Percentiles rank a stretch among this genome's conserved stretches.
Evolutionary conservation across 2,329 filamentous ascomycete species (phyloP).

Genomic region (Colletotrichum cuscutae): DNA sequence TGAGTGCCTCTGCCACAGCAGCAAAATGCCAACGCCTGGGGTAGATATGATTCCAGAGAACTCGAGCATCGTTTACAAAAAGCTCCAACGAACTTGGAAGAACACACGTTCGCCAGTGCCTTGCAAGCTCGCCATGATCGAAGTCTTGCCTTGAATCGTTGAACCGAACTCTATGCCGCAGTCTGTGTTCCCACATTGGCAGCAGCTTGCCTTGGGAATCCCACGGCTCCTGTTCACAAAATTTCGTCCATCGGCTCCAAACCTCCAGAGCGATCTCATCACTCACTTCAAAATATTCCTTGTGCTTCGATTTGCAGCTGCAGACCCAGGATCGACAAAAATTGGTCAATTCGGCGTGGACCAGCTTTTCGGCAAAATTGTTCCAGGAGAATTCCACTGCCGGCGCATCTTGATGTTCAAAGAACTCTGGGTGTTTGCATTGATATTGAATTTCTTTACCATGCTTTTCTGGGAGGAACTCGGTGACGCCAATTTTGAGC

Average conservation of each 20-base stretch:
- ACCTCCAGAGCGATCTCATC: constrained; percentile 7
- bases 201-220: not conserved
- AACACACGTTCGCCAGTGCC: not conserved
- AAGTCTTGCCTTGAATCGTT: not conserved
- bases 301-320: not conserved
- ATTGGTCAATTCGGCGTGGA: constrained; percentile 6
- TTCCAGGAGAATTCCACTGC: not conserved
- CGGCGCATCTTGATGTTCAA: not conserved
- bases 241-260: constrained; percentile 3
- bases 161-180: not conserved
- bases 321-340: not conserved
- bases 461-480: not conserved
- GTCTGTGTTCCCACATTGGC: not conserved
- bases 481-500: not conserved
- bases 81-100: not conserved
- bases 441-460: not conserved
- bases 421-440: not conserved
- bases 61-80: not conserved
- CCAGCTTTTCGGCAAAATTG: not conserved
- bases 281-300: constrained; percentile 13
- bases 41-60: not conserved
- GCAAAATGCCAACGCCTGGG: not conserved
- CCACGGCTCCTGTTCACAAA: constrained; percentile 7
- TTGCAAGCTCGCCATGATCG: not conserved
- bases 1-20: not conserved